Evolutionary conservation across 345 rosid species (phyloP).

Genomic region (Limnanthes douglasii): DNA sequence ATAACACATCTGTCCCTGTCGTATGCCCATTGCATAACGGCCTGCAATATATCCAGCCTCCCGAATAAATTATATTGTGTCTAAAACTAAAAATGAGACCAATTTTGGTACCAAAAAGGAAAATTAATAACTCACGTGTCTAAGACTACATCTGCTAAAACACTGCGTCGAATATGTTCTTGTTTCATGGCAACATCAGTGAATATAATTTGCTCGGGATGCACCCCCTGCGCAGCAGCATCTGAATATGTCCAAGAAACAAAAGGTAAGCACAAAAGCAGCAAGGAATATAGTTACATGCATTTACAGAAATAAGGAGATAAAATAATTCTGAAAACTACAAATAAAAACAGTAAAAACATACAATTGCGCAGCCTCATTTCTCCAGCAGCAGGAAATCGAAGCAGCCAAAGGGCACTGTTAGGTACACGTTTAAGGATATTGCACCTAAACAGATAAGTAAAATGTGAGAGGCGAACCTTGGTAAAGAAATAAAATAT

Average conservation of each 20-base stretch:
- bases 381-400: slow-evolving; percentile 99
- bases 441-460: slow-evolving; percentile 50
- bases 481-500: not conserved
- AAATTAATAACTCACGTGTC: slow-evolving; percentile 48
- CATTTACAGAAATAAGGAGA: slow-evolving; percentile 1
- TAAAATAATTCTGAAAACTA: not conserved
- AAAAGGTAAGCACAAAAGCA: not conserved
- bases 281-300: not conserved
- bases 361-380: slow-evolving; percentile 77
- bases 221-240: slow-evolving; percentile 79
- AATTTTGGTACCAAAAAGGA: too few relatives aligned
- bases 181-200: slow-evolving; percentile 98
- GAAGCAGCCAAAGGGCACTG: slow-evolving; percentile 96
- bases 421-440: slow-evolving; percentile 93
- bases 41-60: slow-evolving; percentile 23
- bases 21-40: slow-evolving; percentile 99
- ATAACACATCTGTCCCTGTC: slow-evolving; percentile 89
- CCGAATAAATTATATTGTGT: too few relatives aligned
- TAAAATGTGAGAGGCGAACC: not conserved
- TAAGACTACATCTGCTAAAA: slow-evolving; percentile 89
- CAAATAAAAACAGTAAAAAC: slow-evolving; percentile 7
- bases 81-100: too few relatives aligned
- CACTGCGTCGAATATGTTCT: slow-evolving; percentile 91
- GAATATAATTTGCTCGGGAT: slow-evolving; percentile 82
- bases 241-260: slow-evolving; percentile 27